Evolutionary conservation across 371 early-diverging fungal species (phyloP), one percentile per base, ranked within the genome.

Genomic region (Mortierella sp.): DNA sequence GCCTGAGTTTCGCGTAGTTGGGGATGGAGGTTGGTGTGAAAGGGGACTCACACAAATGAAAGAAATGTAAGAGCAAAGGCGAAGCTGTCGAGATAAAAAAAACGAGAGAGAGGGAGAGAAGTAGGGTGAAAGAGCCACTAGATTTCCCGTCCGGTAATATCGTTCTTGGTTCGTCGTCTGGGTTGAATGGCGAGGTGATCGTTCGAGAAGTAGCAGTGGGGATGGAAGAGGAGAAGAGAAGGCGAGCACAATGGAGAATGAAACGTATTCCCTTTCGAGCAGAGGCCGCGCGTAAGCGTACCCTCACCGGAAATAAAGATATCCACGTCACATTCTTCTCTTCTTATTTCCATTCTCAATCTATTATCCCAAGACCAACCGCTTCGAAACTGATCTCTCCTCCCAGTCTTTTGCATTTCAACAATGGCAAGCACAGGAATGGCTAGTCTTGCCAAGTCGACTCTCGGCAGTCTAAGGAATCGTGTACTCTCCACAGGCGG

Each of bases 401-500:
- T 9, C 37, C 37, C 37, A 37, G 37, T 37, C 12, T 53, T 53
- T 53, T 23, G 37, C n/a, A 60, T 48, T 23, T 7, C 50, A 60
- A 45, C 62, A 48, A 57, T 65, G 18, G 12, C 63, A 16, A 23
- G 29, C n/a, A 3, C 63, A 64, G 60, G 62, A 62, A 18, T 66
- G 19, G n/a, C 64, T n/a, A 57, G 57, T 15, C 48, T 55, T 12
- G 62, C 66, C 0, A 65, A 51, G 52, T 46, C 51, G 45, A 47
- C 70, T 0, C 65, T 55, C 53, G 60, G 47, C 44, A 70, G 66
- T 26, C 48, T 45, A 25, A 30, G 56, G 43, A 60, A 61, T 25
- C 68, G 62, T 44, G 62, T 74, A 65, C 51, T 63, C 46, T 44
- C 66, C 4, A 19, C 44, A 9, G n/a, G 37, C 28, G 60, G 19